Conservation (phyloP, 2,329 filamentous ascomycete species). For the Talaromyces sp. region DNA sequence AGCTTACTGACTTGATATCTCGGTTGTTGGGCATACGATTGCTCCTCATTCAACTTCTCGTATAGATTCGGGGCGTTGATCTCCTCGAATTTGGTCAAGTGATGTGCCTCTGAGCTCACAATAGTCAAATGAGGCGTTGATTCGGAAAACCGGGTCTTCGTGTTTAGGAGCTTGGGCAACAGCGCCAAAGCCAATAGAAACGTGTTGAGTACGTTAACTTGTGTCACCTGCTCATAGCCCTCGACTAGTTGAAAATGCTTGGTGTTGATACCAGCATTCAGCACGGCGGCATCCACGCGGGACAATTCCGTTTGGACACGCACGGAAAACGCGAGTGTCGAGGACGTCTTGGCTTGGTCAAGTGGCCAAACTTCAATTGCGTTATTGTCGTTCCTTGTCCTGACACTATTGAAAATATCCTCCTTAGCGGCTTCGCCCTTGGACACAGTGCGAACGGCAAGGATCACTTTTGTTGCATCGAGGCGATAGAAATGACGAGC, state of each 20-base stretch:
- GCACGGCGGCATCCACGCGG: not conserved
- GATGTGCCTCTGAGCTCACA: constrained; percentile 18
- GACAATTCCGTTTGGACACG: not conserved
- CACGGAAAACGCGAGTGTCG: not conserved
- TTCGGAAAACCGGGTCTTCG: constrained; percentile 27
- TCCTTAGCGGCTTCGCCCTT: constrained; percentile 43
- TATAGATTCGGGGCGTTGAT: constrained; percentile 41
- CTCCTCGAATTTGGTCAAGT: constrained; percentile 43
- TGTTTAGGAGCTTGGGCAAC: constrained; percentile 51
- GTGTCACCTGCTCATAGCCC: constrained; percentile 49
- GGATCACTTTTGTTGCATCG: constrained; percentile 43
- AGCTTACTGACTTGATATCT: constrained; percentile 49
- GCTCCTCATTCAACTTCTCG: constrained; percentile 33
- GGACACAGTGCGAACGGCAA: constrained; percentile 44
- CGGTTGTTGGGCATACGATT: not conserved
- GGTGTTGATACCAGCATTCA: constrained; percentile 3
- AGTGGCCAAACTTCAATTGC: constrained; percentile 6
- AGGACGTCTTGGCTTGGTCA: not conserved
- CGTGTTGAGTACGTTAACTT: constrained; percentile 54
- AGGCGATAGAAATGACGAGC: constrained; percentile 40
- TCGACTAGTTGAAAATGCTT: constrained; percentile 28
- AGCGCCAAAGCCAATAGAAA: constrained; percentile 51
- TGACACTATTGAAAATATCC: not conserved
- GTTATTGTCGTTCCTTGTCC: not conserved
- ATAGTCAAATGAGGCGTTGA: constrained; percentile 30